These are phyloP conservation scores for Halophytophthora polymorphica DNA, from an alignment of 352 stramenopile genomes.

Conservation along the genomic window DNA sequence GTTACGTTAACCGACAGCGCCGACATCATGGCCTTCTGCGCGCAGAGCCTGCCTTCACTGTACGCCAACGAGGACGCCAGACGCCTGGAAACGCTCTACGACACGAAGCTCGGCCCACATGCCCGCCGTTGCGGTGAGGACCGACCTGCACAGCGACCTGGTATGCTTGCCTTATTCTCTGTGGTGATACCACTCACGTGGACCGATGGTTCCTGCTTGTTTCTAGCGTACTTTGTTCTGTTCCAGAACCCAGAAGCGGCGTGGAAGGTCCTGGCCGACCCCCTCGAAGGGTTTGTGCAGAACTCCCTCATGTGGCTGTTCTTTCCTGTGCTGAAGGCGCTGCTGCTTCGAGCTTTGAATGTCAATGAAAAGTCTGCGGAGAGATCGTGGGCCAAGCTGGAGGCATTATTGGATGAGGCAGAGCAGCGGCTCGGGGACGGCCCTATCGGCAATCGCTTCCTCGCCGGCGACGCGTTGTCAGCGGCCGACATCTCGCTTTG, in stretches of 20 bases:
- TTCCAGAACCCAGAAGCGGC: slow-evolving; percentile 24
- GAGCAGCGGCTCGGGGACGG: slow-evolving; percentile 32
- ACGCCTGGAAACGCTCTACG: slow-evolving; percentile 38
- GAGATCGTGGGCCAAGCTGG: slow-evolving; percentile 28
- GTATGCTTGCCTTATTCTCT: background rate
- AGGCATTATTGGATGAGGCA: slow-evolving; percentile 19
- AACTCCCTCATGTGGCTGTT: slow-evolving; percentile 16
- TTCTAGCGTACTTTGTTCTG: slow-evolving; percentile 29
- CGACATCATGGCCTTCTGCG: slow-evolving; percentile 45
- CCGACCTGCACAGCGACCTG: background rate
- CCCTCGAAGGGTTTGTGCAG: slow-evolving; percentile 19
- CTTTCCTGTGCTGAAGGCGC: slow-evolving; percentile 26
- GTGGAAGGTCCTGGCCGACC: slow-evolving; percentile 19
- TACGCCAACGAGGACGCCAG: slow-evolving; percentile 35
- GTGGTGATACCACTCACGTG: too few species aligned
- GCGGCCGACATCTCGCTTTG: slow-evolving; percentile 55
- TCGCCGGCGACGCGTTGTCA: slow-evolving; percentile 38
- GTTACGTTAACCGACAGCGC: slow-evolving; percentile 33
- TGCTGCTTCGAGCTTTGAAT: slow-evolving; percentile 30
- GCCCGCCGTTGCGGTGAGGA: slow-evolving; percentile 14
- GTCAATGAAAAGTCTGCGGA: slow-evolving; percentile 28
- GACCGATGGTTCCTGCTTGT: too few species aligned
- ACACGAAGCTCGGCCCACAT: slow-evolving; percentile 38
- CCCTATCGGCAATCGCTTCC: slow-evolving; percentile 33
- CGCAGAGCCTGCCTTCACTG: slow-evolving; percentile 22